phyloP scores from a whole-genome alignment of 805 yeast species.

The Metschnikowia baotianmanensis region DNA sequence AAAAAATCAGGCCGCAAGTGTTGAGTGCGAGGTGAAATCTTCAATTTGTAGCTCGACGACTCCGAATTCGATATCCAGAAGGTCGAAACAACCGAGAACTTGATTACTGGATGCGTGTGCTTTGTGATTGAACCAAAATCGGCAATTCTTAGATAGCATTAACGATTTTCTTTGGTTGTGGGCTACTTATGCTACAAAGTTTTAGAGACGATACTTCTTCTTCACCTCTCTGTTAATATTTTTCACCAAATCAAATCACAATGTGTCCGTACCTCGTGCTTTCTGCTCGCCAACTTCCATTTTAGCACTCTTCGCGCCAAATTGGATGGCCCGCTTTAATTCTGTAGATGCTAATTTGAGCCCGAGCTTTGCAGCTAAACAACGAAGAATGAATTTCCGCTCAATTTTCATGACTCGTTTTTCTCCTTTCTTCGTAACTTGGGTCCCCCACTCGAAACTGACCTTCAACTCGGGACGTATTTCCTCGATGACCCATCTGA shows the following conservation, averaged over 20 bases:
- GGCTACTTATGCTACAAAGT: too few species aligned
- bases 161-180: too few species aligned
- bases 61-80: slow-evolving; percentile 10
- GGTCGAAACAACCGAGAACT: slow-evolving; percentile 24
- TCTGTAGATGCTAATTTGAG: slow-evolving; percentile 63
- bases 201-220: too few species aligned
- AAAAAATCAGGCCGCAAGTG: slow-evolving; percentile 40
- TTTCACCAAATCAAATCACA: slow-evolving; percentile 12
- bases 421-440: slow-evolving; percentile 23
- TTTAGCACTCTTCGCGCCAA: slow-evolving; percentile 94
- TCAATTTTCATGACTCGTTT: slow-evolving; percentile 28
- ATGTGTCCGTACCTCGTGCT: slow-evolving; percentile 67
- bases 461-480: slow-evolving; percentile 51
- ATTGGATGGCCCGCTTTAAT: slow-evolving; percentile 91
- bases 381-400: slow-evolving; percentile 59
- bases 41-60: slow-evolving; percentile 21
- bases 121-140: slow-evolving; percentile 38
- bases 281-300: slow-evolving; percentile 79
- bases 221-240: too few species aligned
- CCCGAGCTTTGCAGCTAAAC: slow-evolving; percentile 52
- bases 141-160: not conserved
- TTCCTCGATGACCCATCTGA: slow-evolving; percentile 43
- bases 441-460: slow-evolving; percentile 29
- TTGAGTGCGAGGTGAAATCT: slow-evolving; percentile 37
- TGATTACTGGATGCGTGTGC: slow-evolving; percentile 39